Percentiles rank a stretch among this genome's conserved stretches.
phyloP scores from a whole-genome alignment of 2,329 filamentous ascomycete genomes.

The Aspergillaceae sp. region DNA sequence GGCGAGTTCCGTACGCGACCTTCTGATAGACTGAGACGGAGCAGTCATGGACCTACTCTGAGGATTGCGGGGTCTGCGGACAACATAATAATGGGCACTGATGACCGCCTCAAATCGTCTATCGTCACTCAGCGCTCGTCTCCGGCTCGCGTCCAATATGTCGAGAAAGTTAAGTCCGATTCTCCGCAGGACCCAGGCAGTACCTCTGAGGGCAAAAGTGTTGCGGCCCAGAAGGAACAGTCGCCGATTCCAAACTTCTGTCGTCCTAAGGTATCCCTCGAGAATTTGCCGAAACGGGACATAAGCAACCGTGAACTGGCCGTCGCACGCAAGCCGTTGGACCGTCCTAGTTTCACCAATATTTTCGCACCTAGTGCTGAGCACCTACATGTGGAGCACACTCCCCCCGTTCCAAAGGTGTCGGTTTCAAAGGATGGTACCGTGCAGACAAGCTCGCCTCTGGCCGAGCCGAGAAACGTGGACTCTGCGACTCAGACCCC shows the following conservation, averaged over 20 bases:
- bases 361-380: constrained; percentile 2
- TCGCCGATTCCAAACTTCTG: constrained; percentile 2
- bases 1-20: constrained; percentile 15
- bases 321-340: constrained; percentile 8
- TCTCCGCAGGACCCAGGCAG: not conserved
- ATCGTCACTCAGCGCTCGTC: not conserved
- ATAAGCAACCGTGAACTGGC: constrained; percentile 7
- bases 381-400: not conserved
- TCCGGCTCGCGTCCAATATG: not conserved
- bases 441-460: not conserved
- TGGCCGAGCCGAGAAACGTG: not conserved
- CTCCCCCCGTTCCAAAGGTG: constrained; percentile 4
- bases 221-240: not conserved
- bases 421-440: not conserved
- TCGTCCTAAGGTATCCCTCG: constrained; percentile 6
- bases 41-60: constrained; percentile 15
- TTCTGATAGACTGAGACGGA: constrained; percentile 3
- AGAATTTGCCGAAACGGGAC: constrained; percentile 6
- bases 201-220: not conserved
- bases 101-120: not conserved
- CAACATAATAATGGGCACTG: constrained; percentile 18
- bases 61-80: constrained; percentile 20
- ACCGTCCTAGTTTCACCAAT: constrained; percentile 1
- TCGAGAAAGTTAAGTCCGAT: not conserved
- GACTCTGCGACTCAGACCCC: not conserved